Percentiles rank a stretch among this genome's conserved stretches.
phyloP scores from a whole-genome alignment of 2,329 filamentous ascomycete species.

The Helminthosporium solani region DNA sequence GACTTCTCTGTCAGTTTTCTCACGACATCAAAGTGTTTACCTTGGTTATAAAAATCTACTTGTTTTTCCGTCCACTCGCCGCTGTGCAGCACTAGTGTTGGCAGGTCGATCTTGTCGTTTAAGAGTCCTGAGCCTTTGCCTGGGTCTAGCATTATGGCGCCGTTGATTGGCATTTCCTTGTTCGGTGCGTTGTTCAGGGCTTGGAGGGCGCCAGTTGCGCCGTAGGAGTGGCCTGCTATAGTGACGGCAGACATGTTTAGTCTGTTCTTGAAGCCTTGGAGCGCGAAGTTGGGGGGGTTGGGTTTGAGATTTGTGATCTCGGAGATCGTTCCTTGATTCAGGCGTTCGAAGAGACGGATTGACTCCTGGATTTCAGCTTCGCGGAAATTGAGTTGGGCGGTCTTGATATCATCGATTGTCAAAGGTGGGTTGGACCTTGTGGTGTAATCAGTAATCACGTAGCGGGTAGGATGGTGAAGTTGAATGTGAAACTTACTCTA shows the following conservation, averaged over 20 bases:
- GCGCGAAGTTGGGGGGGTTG: constrained; percentile 49
- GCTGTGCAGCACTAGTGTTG: constrained; percentile 63
- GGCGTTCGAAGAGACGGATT: constrained; percentile 42
- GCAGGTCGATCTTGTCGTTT: constrained; percentile 60
- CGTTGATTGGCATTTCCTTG: constrained; percentile 51
- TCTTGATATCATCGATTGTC: constrained; percentile 41
- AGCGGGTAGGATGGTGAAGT: background rate
- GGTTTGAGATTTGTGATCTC: constrained; percentile 46
- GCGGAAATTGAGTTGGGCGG: constrained; percentile 46
- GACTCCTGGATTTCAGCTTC: constrained; percentile 50
- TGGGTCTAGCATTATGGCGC: constrained; percentile 64
- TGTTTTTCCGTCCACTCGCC: constrained; percentile 62
- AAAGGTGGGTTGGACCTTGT: constrained; percentile 32
- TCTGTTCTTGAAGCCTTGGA: constrained; percentile 52
- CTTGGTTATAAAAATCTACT: constrained; percentile 60
- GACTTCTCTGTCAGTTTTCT: constrained; percentile 55
- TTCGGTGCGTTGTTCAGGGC: constrained; percentile 55
- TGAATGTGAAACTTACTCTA: constrained; percentile 22
- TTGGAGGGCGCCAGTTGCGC: constrained; percentile 64
- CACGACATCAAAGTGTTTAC: constrained; percentile 64
- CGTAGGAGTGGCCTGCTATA: constrained; percentile 65
- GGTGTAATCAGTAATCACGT: background rate
- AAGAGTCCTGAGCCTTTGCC: constrained; percentile 64
- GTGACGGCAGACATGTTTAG: constrained; percentile 58
- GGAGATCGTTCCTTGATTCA: constrained; percentile 42